Base-by-base conservation (phyloP, 1,284 basidiomycete species). In the Farysia itapuensis region DNA sequence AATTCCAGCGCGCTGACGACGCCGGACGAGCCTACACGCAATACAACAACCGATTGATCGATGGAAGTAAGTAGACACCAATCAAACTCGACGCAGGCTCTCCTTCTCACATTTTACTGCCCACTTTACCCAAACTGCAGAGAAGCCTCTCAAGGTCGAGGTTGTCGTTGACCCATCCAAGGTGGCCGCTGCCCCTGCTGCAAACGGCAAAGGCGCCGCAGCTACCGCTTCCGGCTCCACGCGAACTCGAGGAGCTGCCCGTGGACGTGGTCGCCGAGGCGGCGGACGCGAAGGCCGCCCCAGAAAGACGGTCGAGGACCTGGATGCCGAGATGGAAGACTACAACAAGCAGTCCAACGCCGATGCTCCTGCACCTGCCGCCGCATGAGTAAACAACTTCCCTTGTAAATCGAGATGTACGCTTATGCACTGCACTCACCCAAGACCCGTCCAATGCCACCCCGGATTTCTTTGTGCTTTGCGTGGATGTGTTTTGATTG, bases 21-120 rank as follows among this genome's bases (percentile, higher is more conserved):
- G 94, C 88, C 49, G 86, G 85, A 77, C 90, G 88, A 81, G 94
- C 94, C 5, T 94, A 87, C 80, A 82, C 87, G 64, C 84, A 90
- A 70, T 98, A 97, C 84, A 91, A 98, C 84, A 91, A 92, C 81
- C 87, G 94, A 78, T 86, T 98, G 81, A 94, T 98, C 84, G 94
- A 98, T 86, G 90, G 92, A 82, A 95, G 93, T 97, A 88, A 60
- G 57, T 59, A 52, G 23, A 21, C 34, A 35, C 11, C 16, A 33
- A 14, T n/a, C 26, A 9, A 28, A 28, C 26, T 28, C 9, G n/a
- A 3, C 26, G n/a, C n/a, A 11, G 11, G 26, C 26, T 9, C 9
- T n/a, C 26, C 26, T 11, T 28, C 26, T 28, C 26, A 11, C 26
- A 28, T 28, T n/a, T 28, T 28, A n/a, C 9, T 28, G 9, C 11